Conservation (phyloP, 805 yeast species). For the Candida ulmi region DNA sequence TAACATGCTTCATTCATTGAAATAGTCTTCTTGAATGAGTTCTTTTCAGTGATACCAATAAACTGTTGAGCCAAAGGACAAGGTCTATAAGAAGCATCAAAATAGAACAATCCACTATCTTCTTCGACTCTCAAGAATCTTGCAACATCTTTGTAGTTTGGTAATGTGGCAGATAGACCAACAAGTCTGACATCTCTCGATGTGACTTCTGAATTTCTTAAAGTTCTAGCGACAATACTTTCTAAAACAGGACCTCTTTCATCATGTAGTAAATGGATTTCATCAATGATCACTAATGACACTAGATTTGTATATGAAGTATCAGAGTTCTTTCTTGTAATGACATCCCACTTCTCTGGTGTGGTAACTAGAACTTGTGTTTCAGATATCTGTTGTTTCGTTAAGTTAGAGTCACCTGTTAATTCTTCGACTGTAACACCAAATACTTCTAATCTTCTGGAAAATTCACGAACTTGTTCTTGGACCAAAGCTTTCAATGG, state of each 20-base stretch:
- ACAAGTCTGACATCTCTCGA: conserved; percentile 59
- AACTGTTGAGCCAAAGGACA: conserved; percentile 88
- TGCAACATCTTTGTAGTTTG: conserved; percentile 85
- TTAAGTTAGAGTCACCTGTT: conserved; percentile 83
- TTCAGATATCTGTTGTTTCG: conserved; percentile 66
- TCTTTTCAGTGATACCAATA: conserved; percentile 81
- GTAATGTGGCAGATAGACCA: conserved; percentile 90
- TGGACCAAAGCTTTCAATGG: conserved; percentile 94
- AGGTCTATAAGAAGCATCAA: conserved; percentile 82
- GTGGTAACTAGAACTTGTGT: conserved; percentile 88
- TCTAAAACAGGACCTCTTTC: conserved; percentile 94
- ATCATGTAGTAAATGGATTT: conserved; percentile 88
- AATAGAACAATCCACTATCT: conserved; percentile 62
- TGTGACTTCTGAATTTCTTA: conserved; percentile 39
- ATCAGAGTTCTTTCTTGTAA: conserved; percentile 77
- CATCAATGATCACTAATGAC: conserved; percentile 77
- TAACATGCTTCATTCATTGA: conserved; percentile 91
- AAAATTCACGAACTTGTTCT: conserved; percentile 87
- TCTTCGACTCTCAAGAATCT: conserved; percentile 64
- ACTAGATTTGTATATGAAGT: conserved; percentile 60
- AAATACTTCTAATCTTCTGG: conserved; percentile 55
- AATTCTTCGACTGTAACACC: conserved; percentile 78
- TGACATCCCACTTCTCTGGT: conserved; percentile 97
- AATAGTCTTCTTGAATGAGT: conserved; percentile 65
- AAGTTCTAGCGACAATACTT: conserved; percentile 73